Base-by-base conservation (phyloP, 2,329 filamentous ascomycete species). In the Calonectria multiphialidica region DNA sequence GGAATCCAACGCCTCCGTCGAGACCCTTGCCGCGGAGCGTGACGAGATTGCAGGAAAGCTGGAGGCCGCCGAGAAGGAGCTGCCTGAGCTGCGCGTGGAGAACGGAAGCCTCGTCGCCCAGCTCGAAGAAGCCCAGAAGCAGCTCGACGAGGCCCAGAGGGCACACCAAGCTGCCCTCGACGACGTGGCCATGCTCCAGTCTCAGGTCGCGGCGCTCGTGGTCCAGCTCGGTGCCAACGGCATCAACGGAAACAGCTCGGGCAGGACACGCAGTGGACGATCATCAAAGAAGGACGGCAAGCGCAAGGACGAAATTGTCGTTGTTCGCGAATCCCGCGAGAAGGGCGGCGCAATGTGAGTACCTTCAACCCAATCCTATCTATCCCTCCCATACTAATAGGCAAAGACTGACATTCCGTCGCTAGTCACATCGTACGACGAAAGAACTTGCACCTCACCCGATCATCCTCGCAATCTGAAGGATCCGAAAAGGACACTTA, bases 241-340 rank as follows among this genome's bases (percentile, higher is more conserved):
- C 21, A 25, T 59, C 21, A 25, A 18, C 12, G 62, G 70, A n/a
- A 33, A 16, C 64, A 25, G 28, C 37, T 16, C 57, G 68, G 18
- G 49, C 7, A 71, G 68, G 1, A 77, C 74, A 45, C 75, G 75
- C 6, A 73, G 67, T 47, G 71, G 67, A 8, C 71, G 77, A 35
- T 78, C 78, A 35, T 78, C 78, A 70, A 80, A 77, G 45, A 76
- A 80, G 40, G 71, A 66, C 66, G 68, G 76, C 37, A 80, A 80
- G 72, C 70, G 72, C 5, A 75, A 72, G 30, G 76, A 80, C 40
- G 78, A 80, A 30, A 57, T 80, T 28, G 76, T 80, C 7, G 75
- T 80, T 45, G 78, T 80, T 28, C 72, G 78, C 12, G 78, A 80
- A 50, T 75, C 78, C 40, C 62, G 73, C 6, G 72, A 76, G 30